These are phyloP conservation scores for Xylariaceae sp. DNA, from an alignment of 2,329 filamentous ascomycete genomes.

Conservation along the genomic window DNA sequence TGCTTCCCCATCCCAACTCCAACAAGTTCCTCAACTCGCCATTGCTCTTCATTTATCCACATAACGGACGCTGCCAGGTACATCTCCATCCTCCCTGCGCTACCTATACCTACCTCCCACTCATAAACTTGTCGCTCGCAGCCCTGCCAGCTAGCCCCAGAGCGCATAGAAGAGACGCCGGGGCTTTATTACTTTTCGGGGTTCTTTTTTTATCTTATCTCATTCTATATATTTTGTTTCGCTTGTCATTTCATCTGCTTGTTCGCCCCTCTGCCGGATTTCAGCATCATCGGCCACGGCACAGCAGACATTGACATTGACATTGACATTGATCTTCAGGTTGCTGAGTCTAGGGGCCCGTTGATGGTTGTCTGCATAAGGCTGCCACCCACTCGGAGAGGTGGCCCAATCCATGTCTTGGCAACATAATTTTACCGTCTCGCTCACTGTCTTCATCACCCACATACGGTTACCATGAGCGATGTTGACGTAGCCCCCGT, in stretches of 20 bases:
- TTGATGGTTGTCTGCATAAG: constrained; percentile 22
- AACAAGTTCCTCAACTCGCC: background rate
- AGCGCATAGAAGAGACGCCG: background rate
- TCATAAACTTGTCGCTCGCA: background rate
- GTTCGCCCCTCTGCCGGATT: background rate
- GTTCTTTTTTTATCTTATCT: background rate
- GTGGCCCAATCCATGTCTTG: constrained; percentile 33
- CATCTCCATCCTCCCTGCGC: background rate
- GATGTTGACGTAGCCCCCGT: constrained; percentile 26
- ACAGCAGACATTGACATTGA: background rate
- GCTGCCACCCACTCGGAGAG: constrained; percentile 28
- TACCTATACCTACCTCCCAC: background rate
- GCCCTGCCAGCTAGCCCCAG: background rate
- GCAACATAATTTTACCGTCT: constrained; percentile 31
- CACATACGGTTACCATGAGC: constrained; percentile 24
- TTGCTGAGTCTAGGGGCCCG: constrained; percentile 1
- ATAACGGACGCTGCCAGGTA: too few species aligned
- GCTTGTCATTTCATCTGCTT: background rate
- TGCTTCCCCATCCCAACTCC: background rate
- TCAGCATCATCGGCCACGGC: background rate
- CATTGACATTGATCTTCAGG: background rate
- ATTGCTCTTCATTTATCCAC: too few species aligned
- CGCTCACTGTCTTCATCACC: constrained; percentile 13
- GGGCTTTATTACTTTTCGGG: too few species aligned
- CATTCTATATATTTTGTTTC: background rate